Evolutionary conservation across 257 asterid species (phyloP).

Genomic region (Pogostemon cablin): DNA sequence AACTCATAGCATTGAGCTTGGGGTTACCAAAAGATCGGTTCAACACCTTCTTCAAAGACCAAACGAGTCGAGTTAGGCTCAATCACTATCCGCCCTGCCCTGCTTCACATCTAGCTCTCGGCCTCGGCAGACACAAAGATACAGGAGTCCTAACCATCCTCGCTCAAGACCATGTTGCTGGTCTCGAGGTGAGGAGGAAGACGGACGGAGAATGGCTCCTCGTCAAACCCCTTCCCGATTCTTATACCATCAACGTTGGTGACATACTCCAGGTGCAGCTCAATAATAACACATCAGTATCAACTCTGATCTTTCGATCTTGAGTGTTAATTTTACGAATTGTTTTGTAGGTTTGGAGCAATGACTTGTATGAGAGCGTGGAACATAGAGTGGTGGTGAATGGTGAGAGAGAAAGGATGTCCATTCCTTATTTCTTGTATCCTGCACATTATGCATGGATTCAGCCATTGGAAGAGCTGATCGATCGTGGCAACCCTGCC

Average conservation of each 20-base stretch:
- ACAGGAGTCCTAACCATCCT: conserved; percentile 41
- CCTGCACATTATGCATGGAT: conserved; percentile 43
- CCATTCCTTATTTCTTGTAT: conserved; percentile 43
- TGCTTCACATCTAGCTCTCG: conserved; percentile 42
- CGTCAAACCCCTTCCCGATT: conserved; percentile 37
- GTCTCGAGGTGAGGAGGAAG: conserved; percentile 48
- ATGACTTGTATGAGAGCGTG: conserved; percentile 41
- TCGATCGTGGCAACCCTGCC: conserved; percentile 34
- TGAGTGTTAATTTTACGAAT: neutral
- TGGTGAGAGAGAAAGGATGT: conserved; percentile 37
- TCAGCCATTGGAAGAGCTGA: conserved; percentile 40
- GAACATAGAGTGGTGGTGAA: conserved; percentile 44
- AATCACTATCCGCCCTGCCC: conserved; percentile 50
- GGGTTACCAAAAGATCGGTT: conserved; percentile 40
- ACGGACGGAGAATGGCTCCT: conserved; percentile 45
- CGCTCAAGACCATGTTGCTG: conserved; percentile 43
- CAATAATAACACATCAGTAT: too few species aligned
- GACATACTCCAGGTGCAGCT: conserved; percentile 42
- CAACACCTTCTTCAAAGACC: conserved; percentile 37
- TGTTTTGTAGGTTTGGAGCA: conserved; percentile 41
- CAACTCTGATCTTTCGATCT: neutral
- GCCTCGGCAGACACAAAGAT: conserved; percentile 50
- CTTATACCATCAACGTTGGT: conserved; percentile 42
- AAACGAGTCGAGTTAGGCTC: conserved; percentile 44
- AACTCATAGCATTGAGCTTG: conserved; percentile 41